Evolutionary conservation across 108 stramenopile genomes (phyloP).

Genomic region (Discostella pseudostelligera): DNA sequence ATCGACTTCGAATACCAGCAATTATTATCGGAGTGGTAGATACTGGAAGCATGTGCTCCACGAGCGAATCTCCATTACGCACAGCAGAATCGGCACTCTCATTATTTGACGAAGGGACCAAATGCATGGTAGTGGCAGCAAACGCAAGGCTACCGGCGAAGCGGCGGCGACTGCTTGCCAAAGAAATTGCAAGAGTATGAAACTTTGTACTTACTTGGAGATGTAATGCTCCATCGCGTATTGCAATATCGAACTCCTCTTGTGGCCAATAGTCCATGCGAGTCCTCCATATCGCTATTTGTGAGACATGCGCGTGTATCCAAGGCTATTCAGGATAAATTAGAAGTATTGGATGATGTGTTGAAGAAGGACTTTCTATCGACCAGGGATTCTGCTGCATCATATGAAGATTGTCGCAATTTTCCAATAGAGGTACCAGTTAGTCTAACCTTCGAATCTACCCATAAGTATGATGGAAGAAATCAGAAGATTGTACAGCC

Average conservation of each 20-base stretch:
- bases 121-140: too few species aligned
- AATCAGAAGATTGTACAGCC: constrained; percentile 2
- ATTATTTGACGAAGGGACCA: too few species aligned
- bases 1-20: not conserved
- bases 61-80: too few species aligned
- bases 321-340: constrained; percentile 18
- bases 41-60: not conserved
- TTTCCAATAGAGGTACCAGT: not conserved
- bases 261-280: not conserved
- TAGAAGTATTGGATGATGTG: not conserved
- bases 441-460: not conserved
- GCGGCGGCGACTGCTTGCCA: not conserved
- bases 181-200: not conserved
- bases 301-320: constrained; percentile 17
- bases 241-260: constrained; percentile 23
- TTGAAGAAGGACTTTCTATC: constrained; percentile 19
- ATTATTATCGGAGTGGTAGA: too few species aligned
- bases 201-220: not conserved
- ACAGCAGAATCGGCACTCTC: too few species aligned
- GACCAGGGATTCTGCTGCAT: not conserved
- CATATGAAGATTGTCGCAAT: not conserved
- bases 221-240: constrained; percentile 25
- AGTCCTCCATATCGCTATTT: constrained; percentile 28
- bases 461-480: not conserved
- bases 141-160: not conserved